Evolutionary conservation across 495 filamentous ascomycete genomes (phyloP), one percentile per base, ranked within the genome.

Genomic region (Tuber magnatum): DNA sequence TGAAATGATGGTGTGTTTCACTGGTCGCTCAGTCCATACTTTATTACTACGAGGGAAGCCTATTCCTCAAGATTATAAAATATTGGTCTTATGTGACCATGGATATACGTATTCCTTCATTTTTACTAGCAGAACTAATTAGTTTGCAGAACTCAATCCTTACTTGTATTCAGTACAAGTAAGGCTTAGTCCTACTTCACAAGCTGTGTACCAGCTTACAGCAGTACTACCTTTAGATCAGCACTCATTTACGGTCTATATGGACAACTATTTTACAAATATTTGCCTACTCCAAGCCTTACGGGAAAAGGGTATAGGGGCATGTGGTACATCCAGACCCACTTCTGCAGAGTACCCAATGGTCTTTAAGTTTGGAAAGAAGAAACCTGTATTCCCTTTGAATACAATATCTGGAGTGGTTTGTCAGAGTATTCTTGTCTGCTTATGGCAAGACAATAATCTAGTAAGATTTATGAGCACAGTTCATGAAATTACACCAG

Each of bases 31-130:
- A 9, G 32, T n/a, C 14, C 44, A 78, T 73, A 76, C 61, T 32
- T 56, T 76, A 24, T 73, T 73, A n/a, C 46, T 46, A 5, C 51
- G 32, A 70, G 70, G 71, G 18, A 76, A 78, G 22, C 70, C 41
- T 20, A 78, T 70, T 32, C 41, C 38, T 14, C 65, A 77, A 74
- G 68, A 44, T 1, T 74, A 46, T 38, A 73, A 77, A 46, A 69
- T 51, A 43, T 43, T 43, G 42, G 42, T 12, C 12, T 16, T 14
- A 43, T 43, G 10, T 43, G 42, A 43, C 42, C 46, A 41, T 1
- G 32, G n/a, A 2, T 71, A 65, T 51, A 74, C 68, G 6, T 65
- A 32, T 48, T 71, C 41, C 0, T 48, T 42, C 71, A 32, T 44
- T 51, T 46, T n/a, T 68, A 73, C 68, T 5, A 71, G 51, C 4